These are phyloP conservation scores for Moricandia moricandioides DNA, from an alignment of 345 rosid genomes.

Conservation along the genomic window DNA sequence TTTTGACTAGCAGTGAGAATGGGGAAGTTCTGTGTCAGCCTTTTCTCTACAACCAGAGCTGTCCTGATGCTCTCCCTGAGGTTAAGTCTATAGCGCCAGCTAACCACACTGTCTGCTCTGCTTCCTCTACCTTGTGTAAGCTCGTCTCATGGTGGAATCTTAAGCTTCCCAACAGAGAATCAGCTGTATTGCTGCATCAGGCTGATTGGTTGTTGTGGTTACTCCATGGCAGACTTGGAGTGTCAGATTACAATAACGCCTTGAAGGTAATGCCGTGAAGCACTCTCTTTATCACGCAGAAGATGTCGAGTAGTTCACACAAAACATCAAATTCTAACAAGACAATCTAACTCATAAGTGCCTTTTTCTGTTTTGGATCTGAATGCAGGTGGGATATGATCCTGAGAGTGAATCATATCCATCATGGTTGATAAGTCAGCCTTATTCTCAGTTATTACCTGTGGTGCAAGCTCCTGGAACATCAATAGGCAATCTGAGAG, in stretches of 20 bases:
- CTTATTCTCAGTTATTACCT: conserved; percentile 73
- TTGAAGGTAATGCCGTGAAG: conserved; percentile 51
- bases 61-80: conserved; percentile 63
- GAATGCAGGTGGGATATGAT: conserved; percentile 81
- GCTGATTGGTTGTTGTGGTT: conserved; percentile 97
- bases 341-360: background rate
- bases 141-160: conserved; percentile 89
- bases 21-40: conserved; percentile 72
- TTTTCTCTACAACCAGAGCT: conserved; percentile 79
- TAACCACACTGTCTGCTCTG: conserved; percentile 92
- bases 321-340: background rate
- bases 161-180: conserved; percentile 43
- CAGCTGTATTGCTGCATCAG: conserved; percentile 70
- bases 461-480: conserved; percentile 75
- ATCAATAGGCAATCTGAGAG: conserved; percentile 59
- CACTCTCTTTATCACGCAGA: background rate
- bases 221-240: conserved; percentile 87
- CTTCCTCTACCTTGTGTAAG: conserved; percentile 85
- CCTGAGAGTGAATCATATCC: conserved; percentile 86
- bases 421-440: conserved; percentile 77
- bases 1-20: conserved; percentile 47
- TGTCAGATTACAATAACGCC: conserved; percentile 89
- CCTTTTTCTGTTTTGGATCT: background rate
- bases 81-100: conserved; percentile 76
- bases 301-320: background rate